Conservation (phyloP, 208 protist species). For the Sergeia podlipaevii region DNA sequence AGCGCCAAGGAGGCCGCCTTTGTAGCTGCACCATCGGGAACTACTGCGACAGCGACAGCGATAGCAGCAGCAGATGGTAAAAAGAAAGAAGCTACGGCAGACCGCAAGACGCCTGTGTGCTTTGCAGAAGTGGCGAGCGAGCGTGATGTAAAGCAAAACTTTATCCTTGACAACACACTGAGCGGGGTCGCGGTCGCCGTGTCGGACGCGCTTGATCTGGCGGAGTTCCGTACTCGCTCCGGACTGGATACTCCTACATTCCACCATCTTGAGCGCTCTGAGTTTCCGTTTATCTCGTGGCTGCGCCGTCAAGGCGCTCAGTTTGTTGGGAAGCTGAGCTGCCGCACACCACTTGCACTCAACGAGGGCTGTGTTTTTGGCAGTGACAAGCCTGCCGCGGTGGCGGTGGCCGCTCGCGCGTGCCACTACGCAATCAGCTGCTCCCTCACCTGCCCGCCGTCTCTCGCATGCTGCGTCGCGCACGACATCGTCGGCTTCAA, state of each 20-base stretch:
- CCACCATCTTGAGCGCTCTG: conserved; percentile 43
- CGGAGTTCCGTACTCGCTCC: conserved; percentile 64
- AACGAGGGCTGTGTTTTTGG: conserved; percentile 63
- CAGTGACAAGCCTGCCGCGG: conserved; percentile 34
- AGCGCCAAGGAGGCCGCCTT: no score
- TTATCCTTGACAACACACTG: conserved; percentile 49
- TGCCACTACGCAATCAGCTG: conserved; percentile 81
- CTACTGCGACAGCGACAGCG: neutral
- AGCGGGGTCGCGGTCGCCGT: conserved; percentile 81
- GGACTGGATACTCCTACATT: conserved; percentile 51
- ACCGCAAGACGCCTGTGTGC: conserved; percentile 37
- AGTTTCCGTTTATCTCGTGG: conserved; percentile 83
- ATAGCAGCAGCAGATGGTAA: conserved; percentile 16
- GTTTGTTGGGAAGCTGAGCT: conserved; percentile 74
- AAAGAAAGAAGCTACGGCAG: conserved; percentile 5
- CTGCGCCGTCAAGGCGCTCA: conserved; percentile 68
- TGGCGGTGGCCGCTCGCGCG: conserved; percentile 41
- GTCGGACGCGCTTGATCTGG: conserved; percentile 67
- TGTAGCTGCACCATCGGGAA: neutral
- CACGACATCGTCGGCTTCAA: conserved; percentile 86
- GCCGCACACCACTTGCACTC: conserved; percentile 58
- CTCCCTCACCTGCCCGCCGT: conserved; percentile 59
- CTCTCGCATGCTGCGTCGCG: conserved; percentile 46
- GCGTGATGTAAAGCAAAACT: conserved; percentile 38
- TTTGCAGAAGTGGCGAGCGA: conserved; percentile 64